These are phyloP conservation scores for Blastosporella zonata DNA, from an alignment of 1,284 basidiomycete genomes.

Conservation along the genomic window DNA sequence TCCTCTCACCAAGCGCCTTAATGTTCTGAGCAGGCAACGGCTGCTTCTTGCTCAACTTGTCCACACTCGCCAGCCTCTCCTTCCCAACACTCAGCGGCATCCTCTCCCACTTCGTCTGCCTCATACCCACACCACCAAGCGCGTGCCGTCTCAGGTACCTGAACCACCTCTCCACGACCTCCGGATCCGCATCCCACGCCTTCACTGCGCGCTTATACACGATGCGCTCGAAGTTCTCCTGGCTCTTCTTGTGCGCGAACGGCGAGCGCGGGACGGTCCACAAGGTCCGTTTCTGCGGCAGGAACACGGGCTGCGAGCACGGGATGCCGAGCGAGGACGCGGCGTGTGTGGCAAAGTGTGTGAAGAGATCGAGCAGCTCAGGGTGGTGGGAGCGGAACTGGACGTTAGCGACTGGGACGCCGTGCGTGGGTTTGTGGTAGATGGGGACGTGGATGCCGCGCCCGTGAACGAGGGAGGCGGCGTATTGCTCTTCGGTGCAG, in stretches of 20 bases:
- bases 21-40: slow-evolving; percentile 29
- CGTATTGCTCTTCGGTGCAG: slow-evolving; percentile 42
- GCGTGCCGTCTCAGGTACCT: slow-evolving; percentile 78
- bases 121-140: slow-evolving; percentile 85
- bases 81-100: slow-evolving; percentile 65
- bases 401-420: slow-evolving; percentile 79
- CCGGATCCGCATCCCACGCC: slow-evolving; percentile 84
- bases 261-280: slow-evolving; percentile 89
- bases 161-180: slow-evolving; percentile 81
- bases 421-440: slow-evolving; percentile 63
- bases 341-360: slow-evolving; percentile 83
- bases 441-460: slow-evolving; percentile 51
- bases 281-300: slow-evolving; percentile 78
- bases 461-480: slow-evolving; percentile 56
- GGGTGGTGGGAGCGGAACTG: slow-evolving; percentile 81
- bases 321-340: slow-evolving; percentile 86
- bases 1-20: slow-evolving; percentile 42
- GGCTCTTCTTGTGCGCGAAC: slow-evolving; percentile 92
- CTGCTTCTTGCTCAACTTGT: slow-evolving; percentile 25
- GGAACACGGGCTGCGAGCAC: slow-evolving; percentile 59
- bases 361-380: slow-evolving; percentile 72
- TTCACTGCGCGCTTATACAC: slow-evolving; percentile 87
- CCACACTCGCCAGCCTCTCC: slow-evolving; percentile 40
- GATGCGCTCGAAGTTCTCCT: slow-evolving; percentile 92
- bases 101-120: slow-evolving; percentile 77